Evolutionary conservation across 176 grass and related monocot species (phyloP).

Genomic region (Triticum monococcum): DNA sequence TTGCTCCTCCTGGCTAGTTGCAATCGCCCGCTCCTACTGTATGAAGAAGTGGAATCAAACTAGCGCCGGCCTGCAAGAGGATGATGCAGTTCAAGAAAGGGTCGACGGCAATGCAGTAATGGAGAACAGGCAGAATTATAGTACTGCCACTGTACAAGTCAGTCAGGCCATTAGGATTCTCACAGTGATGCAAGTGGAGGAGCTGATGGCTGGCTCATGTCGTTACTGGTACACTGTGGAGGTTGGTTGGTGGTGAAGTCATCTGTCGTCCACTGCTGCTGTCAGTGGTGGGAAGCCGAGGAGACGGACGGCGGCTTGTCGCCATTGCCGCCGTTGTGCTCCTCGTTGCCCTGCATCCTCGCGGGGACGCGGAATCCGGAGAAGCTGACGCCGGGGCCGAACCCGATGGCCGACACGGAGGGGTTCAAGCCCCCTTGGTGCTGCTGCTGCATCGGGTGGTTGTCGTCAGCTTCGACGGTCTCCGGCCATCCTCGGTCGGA

Average conservation of each 20-base stretch:
- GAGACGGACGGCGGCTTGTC: slow-evolving; percentile 68
- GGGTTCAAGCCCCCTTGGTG: slow-evolving; percentile 44
- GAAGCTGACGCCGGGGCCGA: slow-evolving; percentile 60
- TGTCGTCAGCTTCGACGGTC: slow-evolving; percentile 52
- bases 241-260: slow-evolving; percentile 44
- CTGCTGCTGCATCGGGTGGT: slow-evolving; percentile 40
- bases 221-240: slow-evolving; percentile 5
- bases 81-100: background rate
- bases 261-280: slow-evolving; percentile 39
- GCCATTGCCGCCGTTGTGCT: slow-evolving; percentile 66
- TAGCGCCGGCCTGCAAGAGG: background rate
- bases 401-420: slow-evolving; percentile 56
- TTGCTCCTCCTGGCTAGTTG: slow-evolving; percentile 23
- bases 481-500: slow-evolving; percentile 88
- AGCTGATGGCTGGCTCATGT: slow-evolving; percentile 10
- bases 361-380: slow-evolving; percentile 78
- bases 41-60: background rate
- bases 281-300: slow-evolving; percentile 89
- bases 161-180: slow-evolving; percentile 13
- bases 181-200: slow-evolving; percentile 32
- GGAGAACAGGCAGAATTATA: background rate
- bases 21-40: background rate
- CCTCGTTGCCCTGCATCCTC: slow-evolving; percentile 93
- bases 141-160: background rate
- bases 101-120: background rate